Evolutionary conservation across 2,329 filamentous ascomycete species (phyloP), one percentile per base, ranked within the genome.

Genomic region (Ustulina deusta): DNA sequence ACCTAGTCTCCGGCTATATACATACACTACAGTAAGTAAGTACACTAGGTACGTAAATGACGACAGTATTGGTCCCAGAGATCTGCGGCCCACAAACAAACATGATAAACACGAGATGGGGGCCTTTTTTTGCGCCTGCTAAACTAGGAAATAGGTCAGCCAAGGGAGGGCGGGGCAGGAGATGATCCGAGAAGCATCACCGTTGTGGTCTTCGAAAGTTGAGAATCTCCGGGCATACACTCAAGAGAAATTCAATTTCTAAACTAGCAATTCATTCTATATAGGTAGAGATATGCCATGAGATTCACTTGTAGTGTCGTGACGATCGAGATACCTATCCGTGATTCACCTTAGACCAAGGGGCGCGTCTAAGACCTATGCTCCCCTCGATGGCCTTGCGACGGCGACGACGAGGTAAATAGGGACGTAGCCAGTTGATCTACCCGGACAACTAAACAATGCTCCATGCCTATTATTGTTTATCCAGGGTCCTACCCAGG

Each of bases 51-150:
- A 36, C 4, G 3, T 52, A 62, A 62, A 62, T 62, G 59, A 62
- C 64, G 52, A 59, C 59, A 59, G 2, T 22, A 20, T 27, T 27
- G 22, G 62, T 27, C 34, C 38, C 36, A 40, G 22, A 48, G 51
- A 58, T 56, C 54, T 25, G 40, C 27, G 42, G 38, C 25, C 65
- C 65, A 59, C 54, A 48, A 22, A 38, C 55, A 57, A 62, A 55
- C 38, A 42, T 44, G 40, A 42, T 55, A 56, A 57, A 65, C 52
- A 61, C 27, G 63, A 51, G 58, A 66, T 52, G 52, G 51, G n/a
- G 34, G 38, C 60, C 10, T 22, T 55, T 38, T 55, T 20, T 61
- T 51, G 17, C 46, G 36, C 25, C 36, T 52, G 17, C 58, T 61
- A 17, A 52, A 42, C 48, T 61, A 27, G 56, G 51, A 65, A 65